phyloP scores from a whole-genome alignment of 768 basidiomycete species.

The Trametes cubensis region DNA sequence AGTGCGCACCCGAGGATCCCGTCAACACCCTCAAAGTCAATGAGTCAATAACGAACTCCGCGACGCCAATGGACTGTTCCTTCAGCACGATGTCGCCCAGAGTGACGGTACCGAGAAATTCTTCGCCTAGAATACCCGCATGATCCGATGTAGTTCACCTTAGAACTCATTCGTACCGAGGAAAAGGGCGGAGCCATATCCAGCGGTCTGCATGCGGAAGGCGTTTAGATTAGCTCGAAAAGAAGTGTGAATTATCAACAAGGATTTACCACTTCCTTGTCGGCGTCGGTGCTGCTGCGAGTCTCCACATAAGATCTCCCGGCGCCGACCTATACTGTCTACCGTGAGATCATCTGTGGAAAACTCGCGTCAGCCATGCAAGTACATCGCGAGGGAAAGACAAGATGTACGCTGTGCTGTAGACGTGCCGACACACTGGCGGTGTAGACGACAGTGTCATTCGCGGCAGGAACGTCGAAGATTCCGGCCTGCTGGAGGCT shows the following conservation, averaged over 20 bases:
- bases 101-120: constrained; percentile 54
- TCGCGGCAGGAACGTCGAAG: constrained; percentile 23
- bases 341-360: constrained; percentile 17
- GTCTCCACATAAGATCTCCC: no score
- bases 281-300: no score
- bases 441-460: constrained; percentile 31
- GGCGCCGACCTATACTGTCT: no score
- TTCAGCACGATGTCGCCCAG: constrained; percentile 52
- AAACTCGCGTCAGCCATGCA: no score
- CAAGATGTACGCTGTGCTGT: constrained; percentile 39
- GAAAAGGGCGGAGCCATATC: constrained; percentile 20
- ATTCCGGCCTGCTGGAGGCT: not conserved
- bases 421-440: constrained; percentile 47
- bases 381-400: no score
- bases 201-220: not conserved
- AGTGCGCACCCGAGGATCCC: constrained; percentile 61
- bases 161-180: no score
- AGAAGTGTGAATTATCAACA: no score
- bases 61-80: constrained; percentile 66
- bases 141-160: no score
- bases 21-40: constrained; percentile 51
- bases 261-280: no score
- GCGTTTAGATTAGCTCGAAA: no score
- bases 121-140: constrained; percentile 16
- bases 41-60: constrained; percentile 43